phyloP scores from a whole-genome alignment of 371 early-diverging fungal genomes.

The Synchytrium microbalum region DNA sequence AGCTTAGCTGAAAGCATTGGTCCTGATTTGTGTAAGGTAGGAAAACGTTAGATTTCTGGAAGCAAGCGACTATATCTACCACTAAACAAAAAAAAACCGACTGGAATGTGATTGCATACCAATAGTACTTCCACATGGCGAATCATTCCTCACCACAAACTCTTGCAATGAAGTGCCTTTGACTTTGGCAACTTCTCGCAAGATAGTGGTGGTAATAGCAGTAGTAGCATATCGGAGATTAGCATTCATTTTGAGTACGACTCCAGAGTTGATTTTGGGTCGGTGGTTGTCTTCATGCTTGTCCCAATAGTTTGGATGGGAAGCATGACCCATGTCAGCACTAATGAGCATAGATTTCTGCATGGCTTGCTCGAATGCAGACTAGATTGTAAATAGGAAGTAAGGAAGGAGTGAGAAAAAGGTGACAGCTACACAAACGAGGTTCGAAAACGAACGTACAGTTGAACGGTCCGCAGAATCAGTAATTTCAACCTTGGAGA shows the following conservation, averaged over 20 bases:
- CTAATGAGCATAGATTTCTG: slow-evolving; percentile 81
- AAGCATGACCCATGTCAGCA: slow-evolving; percentile 92
- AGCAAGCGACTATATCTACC: not conserved
- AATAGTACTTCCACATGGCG: slow-evolving; percentile 90
- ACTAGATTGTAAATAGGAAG: slow-evolving; percentile 12
- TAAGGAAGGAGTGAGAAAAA: slow-evolving; percentile 3
- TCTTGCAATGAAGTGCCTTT: slow-evolving; percentile 83
- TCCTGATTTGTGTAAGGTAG: not conserved
- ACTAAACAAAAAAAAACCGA: too few species aligned
- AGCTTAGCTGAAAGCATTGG: slow-evolving; percentile 90
- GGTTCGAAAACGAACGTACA: slow-evolving; percentile 8
- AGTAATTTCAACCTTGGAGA: slow-evolving; percentile 12
- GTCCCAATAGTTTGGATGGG: slow-evolving; percentile 79
- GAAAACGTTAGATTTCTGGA: not conserved
- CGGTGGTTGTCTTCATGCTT: slow-evolving; percentile 87
- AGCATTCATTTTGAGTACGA: slow-evolving; percentile 92
- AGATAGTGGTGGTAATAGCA: slow-evolving; percentile 68
- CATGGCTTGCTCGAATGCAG: slow-evolving; percentile 74
- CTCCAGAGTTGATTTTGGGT: slow-evolving; percentile 87
- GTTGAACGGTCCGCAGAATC: slow-evolving; percentile 18
- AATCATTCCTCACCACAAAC: slow-evolving; percentile 82
- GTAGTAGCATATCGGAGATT: slow-evolving; percentile 96
- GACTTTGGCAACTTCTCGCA: slow-evolving; percentile 71
- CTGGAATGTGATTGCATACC: slow-evolving; percentile 51
- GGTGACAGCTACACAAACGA: slow-evolving; percentile 10